A percentile compares a stretch with the other conserved stretches of the same genome.
These are phyloP conservation scores for Hymenoscyphus infarciens DNA, from an alignment of 2,329 filamentous ascomycete genomes.

Conservation along the genomic window DNA sequence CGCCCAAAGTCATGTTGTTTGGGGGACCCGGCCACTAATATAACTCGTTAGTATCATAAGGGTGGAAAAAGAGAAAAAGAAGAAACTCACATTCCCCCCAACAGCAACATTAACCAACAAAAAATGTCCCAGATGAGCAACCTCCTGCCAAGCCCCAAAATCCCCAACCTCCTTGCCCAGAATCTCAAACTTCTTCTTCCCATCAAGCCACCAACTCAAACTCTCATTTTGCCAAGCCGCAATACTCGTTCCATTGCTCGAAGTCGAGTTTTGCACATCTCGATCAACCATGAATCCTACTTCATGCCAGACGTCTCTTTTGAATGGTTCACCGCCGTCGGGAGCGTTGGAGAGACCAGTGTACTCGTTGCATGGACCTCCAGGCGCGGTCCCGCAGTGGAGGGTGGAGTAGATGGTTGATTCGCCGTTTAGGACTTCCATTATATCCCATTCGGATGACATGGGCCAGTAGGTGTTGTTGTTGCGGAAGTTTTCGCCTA, in stretches of 20 bases:
- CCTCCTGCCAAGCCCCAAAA: slow-evolving; percentile 32
- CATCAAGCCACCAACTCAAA: slow-evolving; percentile 39
- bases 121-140: slow-evolving; percentile 36
- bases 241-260: neutral
- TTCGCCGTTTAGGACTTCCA: slow-evolving; percentile 43
- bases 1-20: slow-evolving; percentile 35
- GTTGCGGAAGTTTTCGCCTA: slow-evolving; percentile 35
- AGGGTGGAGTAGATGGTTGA: slow-evolving; percentile 37
- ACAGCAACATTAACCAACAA: slow-evolving; percentile 42
- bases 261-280: slow-evolving; percentile 9
- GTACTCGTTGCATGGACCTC: slow-evolving; percentile 43
- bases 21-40: slow-evolving; percentile 34
- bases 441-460: slow-evolving; percentile 44
- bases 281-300: slow-evolving; percentile 37
- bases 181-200: slow-evolving; percentile 30
- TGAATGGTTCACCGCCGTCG: neutral
- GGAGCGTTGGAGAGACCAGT: slow-evolving; percentile 29
- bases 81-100: slow-evolving; percentile 30
- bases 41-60: neutral
- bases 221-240: slow-evolving; percentile 29
- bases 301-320: slow-evolving; percentile 33
- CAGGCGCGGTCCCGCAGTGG: slow-evolving; percentile 41
- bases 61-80: neutral
- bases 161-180: slow-evolving; percentile 31
- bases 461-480: slow-evolving; percentile 42